A percentile compares a stretch with the other conserved stretches of the same genome.
phyloP scores from a whole-genome alignment of 805 yeast species.

The Candida schatavii region DNA sequence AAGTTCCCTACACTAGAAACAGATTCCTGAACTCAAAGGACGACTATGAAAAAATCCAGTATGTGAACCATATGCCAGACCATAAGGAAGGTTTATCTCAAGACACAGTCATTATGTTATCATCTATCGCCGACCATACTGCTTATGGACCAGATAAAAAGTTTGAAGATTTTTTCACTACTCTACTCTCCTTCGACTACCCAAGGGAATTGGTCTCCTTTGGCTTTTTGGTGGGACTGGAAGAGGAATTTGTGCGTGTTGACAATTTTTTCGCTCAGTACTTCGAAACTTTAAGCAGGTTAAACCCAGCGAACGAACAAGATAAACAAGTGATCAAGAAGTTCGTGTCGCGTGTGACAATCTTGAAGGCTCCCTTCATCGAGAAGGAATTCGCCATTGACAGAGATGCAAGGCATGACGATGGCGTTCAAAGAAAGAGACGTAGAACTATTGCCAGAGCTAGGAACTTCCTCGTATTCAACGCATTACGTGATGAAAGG shows the following conservation, averaged over 20 bases:
- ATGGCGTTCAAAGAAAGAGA: constrained; percentile 29
- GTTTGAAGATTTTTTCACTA: constrained; percentile 30
- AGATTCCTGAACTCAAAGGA: neutral
- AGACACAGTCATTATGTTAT: constrained; percentile 15
- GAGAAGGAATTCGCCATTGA: constrained; percentile 19
- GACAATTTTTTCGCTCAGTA: constrained; percentile 15
- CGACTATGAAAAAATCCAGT: neutral
- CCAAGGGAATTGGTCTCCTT: constrained; percentile 21
- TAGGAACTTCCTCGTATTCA: constrained; percentile 32
- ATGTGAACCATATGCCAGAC: neutral
- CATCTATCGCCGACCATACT: constrained; percentile 23
- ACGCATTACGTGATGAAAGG: constrained; percentile 25
- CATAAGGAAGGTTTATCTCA: neutral
- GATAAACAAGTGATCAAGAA: neutral
- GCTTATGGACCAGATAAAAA: constrained; percentile 36
- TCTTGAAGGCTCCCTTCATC: constrained; percentile 33
- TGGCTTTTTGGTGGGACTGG: constrained; percentile 32
- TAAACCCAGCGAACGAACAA: neutral
- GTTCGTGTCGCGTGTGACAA: constrained; percentile 17
- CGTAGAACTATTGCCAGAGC: constrained; percentile 35
- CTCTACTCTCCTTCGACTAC: constrained; percentile 25
- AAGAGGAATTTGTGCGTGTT: constrained; percentile 21
- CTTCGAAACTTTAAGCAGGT: constrained; percentile 11
- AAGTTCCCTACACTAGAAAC: neutral
- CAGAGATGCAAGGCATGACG: constrained; percentile 23